phyloP scores from a whole-genome alignment of 2,329 filamentous ascomycete genomes.

The Alternaria ethzedia region DNA sequence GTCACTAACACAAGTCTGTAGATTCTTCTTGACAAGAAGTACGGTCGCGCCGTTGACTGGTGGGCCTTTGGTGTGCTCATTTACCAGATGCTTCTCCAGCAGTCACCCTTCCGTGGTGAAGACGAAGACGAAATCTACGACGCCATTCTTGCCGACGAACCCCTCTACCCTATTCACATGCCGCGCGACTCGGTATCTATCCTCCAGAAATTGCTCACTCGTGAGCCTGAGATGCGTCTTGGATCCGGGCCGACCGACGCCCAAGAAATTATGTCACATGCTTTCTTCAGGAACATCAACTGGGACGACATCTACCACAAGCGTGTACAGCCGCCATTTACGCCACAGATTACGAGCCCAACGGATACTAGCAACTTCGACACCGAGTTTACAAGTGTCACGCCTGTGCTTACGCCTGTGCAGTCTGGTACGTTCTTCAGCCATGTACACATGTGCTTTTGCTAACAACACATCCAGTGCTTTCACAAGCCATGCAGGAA shows the following conservation, averaged over 20 bases:
- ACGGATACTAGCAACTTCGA: constrained; percentile 99
- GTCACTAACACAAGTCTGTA: constrained; percentile 43
- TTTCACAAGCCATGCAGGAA: constrained; percentile 99
- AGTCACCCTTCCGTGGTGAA: constrained; percentile 97
- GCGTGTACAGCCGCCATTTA: constrained; percentile 84
- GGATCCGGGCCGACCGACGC: constrained; percentile 96
- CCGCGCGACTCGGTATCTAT: constrained; percentile 97
- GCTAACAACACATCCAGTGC: constrained; percentile 63
- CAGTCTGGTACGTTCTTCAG: constrained; percentile 78
- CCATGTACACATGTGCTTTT: background rate
- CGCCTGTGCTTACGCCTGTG: constrained; percentile 93
- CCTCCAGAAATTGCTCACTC: constrained; percentile 92
- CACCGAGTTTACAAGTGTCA: constrained; percentile 97
- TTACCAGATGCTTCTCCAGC: constrained; percentile 99
- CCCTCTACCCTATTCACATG: constrained; percentile 98
- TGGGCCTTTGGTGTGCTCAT: constrained; percentile 99
- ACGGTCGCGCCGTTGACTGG: constrained; percentile 96
- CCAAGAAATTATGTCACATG: constrained; percentile 98
- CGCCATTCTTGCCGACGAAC: constrained; percentile 95
- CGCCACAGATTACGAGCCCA: constrained; percentile 85
- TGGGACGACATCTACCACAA: constrained; percentile 99
- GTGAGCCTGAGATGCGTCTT: constrained; percentile 90
- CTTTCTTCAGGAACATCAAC: constrained; percentile 96
- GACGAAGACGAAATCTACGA: constrained; percentile 99
- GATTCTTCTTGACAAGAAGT: constrained; percentile 98